phyloP scores from a whole-genome alignment of 192 early-diverging fungal genomes.

The Diversispora eburnea region DNA sequence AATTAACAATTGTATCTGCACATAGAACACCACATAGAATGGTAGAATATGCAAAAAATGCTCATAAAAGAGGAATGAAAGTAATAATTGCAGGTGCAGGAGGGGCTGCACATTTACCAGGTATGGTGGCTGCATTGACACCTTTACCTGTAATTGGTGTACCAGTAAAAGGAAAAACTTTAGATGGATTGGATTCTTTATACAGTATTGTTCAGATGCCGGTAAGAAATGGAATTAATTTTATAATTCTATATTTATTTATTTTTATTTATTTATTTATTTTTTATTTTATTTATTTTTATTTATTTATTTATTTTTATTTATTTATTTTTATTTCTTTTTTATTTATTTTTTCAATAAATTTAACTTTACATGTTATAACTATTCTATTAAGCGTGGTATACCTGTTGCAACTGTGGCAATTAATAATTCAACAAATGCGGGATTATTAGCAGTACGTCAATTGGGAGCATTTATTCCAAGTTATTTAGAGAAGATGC shows the following conservation, averaged over 20 bases:
- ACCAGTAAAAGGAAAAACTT: slow-evolving; percentile 84
- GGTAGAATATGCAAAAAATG: slow-evolving; percentile 86
- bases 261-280: slow-evolving; percentile 4
- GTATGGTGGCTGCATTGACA: slow-evolving; percentile 98
- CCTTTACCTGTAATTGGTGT: slow-evolving; percentile 98
- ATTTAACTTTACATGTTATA: not conserved
- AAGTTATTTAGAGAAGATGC: slow-evolving; percentile 73
- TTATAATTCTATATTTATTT: not conserved
- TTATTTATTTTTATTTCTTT: too few relatives aligned
- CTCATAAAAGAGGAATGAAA: slow-evolving; percentile 86
- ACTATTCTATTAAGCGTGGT: slow-evolving; percentile 66
- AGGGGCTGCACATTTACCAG: slow-evolving; percentile 97
- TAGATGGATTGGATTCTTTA: slow-evolving; percentile 97
- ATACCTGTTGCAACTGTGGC: slow-evolving; percentile 99
- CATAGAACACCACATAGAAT: slow-evolving; percentile 94
- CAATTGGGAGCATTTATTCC: slow-evolving; percentile 82
- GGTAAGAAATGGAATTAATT: slow-evolving; percentile 42
- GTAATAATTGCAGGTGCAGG: slow-evolving; percentile 98
- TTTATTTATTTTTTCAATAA: slow-evolving; percentile 1
- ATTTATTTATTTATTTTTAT: slow-evolving; percentile 11
- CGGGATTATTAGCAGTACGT: slow-evolving; percentile 88
- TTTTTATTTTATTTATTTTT: not conserved
- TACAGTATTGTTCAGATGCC: slow-evolving; percentile 99
- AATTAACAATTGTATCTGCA: slow-evolving; percentile 95
- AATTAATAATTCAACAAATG: slow-evolving; percentile 97